These are phyloP conservation scores for Cordyceps javanica DNA, from an alignment of 2,329 filamentous ascomycete genomes.

Conservation along the genomic window DNA sequence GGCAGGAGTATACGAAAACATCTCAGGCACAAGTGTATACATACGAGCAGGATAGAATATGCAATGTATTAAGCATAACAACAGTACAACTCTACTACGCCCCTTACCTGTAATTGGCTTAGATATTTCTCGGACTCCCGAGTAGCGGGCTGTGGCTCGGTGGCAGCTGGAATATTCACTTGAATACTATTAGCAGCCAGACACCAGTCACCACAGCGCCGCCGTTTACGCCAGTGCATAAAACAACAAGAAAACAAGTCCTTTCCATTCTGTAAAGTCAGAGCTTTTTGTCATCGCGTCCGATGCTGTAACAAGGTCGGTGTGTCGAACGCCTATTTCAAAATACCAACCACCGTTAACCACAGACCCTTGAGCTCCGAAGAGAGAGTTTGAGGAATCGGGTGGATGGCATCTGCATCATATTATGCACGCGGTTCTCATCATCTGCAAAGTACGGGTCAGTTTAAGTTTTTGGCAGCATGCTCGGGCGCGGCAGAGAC, in stretches of 20 bases:
- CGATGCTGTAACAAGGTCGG: constrained; percentile 92
- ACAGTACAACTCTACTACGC: background rate
- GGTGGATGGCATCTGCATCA: constrained; percentile 67
- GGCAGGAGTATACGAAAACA: no score
- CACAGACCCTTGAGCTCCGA: constrained; percentile 83
- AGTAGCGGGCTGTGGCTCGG: background rate
- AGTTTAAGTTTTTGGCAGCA: constrained; percentile 21
- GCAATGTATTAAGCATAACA: background rate
- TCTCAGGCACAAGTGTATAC: no score
- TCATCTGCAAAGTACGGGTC: constrained; percentile 63
- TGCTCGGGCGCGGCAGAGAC: constrained; percentile 32
- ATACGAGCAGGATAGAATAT: background rate
- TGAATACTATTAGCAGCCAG: constrained; percentile 1
- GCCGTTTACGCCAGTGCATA: background rate
- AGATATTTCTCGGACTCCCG: background rate
- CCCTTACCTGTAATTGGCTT: background rate
- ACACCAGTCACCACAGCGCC: background rate
- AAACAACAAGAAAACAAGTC: no score
- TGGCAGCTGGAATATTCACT: background rate
- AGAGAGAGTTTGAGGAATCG: constrained; percentile 75
- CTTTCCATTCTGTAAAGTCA: constrained; percentile 56
- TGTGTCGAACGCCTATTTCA: constrained; percentile 99
- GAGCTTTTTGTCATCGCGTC: constrained; percentile 96
- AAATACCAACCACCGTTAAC: constrained; percentile 59
- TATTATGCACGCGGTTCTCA: constrained; percentile 98